A percentile compares a stretch with the other conserved stretches of the same genome.
Conservation (phyloP, 2,329 filamentous ascomycete species). For the Alternaria consortialis region DNA sequence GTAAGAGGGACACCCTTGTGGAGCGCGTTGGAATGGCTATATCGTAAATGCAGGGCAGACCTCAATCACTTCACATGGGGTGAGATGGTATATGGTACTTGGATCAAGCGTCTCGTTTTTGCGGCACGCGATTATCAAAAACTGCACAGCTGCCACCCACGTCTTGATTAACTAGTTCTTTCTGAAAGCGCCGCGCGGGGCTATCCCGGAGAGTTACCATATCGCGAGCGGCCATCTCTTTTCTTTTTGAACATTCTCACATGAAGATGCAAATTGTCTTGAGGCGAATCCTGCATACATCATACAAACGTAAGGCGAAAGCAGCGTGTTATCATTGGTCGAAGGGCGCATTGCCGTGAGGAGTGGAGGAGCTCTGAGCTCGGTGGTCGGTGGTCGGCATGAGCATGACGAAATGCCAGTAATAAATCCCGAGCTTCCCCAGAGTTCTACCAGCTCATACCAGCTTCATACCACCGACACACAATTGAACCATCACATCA, state of each 20-base stretch:
- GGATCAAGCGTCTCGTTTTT: conserved; percentile 7
- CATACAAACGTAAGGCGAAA: background rate
- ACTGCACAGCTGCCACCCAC: conserved; percentile 22
- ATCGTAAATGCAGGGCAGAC: conserved; percentile 10
- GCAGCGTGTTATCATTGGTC: conserved; percentile 23
- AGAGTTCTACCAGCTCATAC: conserved; percentile 8
- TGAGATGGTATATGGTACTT: conserved; percentile 17
- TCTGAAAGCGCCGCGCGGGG: conserved; percentile 26
- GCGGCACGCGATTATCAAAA: conserved; percentile 31
- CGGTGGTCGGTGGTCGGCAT: conserved; percentile 31
- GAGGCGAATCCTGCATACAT: background rate
- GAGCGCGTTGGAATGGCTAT: conserved; percentile 3
- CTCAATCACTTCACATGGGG: conserved; percentile 30
- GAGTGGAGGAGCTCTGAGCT: conserved; percentile 27
- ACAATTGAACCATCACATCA: conserved; percentile 35
- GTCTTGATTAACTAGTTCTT: conserved; percentile 12
- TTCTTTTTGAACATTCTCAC: background rate
- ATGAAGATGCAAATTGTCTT: background rate
- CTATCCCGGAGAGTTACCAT: conserved; percentile 14
- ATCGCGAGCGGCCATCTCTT: background rate
- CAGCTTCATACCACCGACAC: conserved; percentile 11
- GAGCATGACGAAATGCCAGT: conserved; percentile 39
- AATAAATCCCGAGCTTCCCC: conserved; percentile 26
- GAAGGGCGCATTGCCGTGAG: conserved; percentile 10
- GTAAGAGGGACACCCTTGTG: background rate